These are phyloP conservation scores for Epichloe amarillans DNA, from an alignment of 2,329 filamentous ascomycete species.

Conservation along the genomic window DNA sequence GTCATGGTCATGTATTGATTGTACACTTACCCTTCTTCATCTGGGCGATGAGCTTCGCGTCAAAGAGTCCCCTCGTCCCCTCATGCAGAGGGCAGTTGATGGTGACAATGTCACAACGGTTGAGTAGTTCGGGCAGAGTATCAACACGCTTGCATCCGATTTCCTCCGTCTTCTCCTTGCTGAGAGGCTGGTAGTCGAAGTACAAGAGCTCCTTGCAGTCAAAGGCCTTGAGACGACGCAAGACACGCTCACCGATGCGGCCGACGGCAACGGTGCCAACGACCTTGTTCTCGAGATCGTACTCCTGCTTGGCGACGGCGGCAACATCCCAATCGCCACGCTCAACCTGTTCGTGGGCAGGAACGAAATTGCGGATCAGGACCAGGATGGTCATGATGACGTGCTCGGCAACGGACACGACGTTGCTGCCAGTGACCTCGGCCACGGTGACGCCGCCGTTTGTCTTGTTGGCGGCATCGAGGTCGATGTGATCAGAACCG, in stretches of 20 bases:
- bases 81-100: slow-evolving; percentile 99
- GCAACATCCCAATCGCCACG: slow-evolving; percentile 91
- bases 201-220: slow-evolving; percentile 99
- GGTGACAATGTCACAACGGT: slow-evolving; percentile 92
- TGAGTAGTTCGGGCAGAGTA: slow-evolving; percentile 80
- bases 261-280: slow-evolving; percentile 96
- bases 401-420: slow-evolving; percentile 97
- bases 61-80: slow-evolving; percentile 92
- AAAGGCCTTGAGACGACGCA: slow-evolving; percentile 90
- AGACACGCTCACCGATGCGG: slow-evolving; percentile 94
- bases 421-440: slow-evolving; percentile 96
- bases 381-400: slow-evolving; percentile 97
- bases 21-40: slow-evolving; percentile 77
- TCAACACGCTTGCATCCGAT: slow-evolving; percentile 89
- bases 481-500: slow-evolving; percentile 95
- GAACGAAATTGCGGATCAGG: slow-evolving; percentile 96
- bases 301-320: slow-evolving; percentile 94
- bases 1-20: background rate
- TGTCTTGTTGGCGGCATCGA: slow-evolving; percentile 93
- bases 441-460: slow-evolving; percentile 96
- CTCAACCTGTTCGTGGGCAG: slow-evolving; percentile 87
- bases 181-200: slow-evolving; percentile 97
- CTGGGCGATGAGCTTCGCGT: slow-evolving; percentile 96
- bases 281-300: slow-evolving; percentile 91
- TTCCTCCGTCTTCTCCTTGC: slow-evolving; percentile 76